These are phyloP conservation scores for Asterella californica DNA, from an alignment of 225 moss, liverwort and hornwort species.

Conservation along the genomic window DNA sequence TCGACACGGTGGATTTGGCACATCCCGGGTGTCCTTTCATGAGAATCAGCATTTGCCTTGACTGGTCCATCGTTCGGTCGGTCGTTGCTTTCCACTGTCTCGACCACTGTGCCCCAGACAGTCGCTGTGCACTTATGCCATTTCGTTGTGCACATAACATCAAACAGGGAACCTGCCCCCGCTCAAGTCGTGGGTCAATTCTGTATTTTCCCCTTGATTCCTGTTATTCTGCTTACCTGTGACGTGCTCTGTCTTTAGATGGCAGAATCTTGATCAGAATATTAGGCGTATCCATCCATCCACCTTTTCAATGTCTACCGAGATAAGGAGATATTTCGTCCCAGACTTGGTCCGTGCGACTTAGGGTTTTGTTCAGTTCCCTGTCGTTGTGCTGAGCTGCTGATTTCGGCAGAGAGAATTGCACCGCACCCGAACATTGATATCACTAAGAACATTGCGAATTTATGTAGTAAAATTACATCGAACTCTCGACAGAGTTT, in stretches of 20 bases:
- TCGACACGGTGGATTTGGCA: constrained; percentile 56
- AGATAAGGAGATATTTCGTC: too few species aligned
- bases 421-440: neutral
- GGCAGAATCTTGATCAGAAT: neutral
- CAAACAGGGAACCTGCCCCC: neutral
- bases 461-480: too few species aligned
- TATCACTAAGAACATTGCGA: neutral
- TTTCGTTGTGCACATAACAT: neutral
- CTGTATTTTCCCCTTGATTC: neutral
- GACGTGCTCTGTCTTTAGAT: neutral
- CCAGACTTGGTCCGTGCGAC: too few species aligned
- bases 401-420: neutral
- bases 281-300: neutral
- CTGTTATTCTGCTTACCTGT: neutral
- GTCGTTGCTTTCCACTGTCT: neutral
- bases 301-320: too few species aligned
- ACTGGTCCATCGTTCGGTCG: constrained; percentile 1
- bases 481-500: too few species aligned
- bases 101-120: neutral
- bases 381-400: neutral
- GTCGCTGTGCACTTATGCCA: too few species aligned
- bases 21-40: constrained; percentile 78
- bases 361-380: too few species aligned
- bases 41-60: constrained; percentile 36
- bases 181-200: neutral